Base-by-base conservation (phyloP, 2,329 filamentous ascomycete species). In the Pseudogymnoascus sp. region DNA sequence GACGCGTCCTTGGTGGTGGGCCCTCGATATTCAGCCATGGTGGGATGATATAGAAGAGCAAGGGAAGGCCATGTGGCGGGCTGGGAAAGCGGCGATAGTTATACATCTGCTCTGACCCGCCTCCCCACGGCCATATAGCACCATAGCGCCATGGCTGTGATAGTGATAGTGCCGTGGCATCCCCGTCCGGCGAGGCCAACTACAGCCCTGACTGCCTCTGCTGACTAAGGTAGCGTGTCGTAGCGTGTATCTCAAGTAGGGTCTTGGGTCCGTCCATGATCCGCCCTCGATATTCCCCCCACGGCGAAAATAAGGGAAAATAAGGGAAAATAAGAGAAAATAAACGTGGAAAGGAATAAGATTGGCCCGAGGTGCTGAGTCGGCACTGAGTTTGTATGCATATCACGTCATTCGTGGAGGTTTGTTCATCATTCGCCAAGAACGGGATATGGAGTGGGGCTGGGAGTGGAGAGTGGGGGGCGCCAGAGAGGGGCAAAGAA, bases 341-440 rank as follows among this genome's bases (percentile, higher is more conserved):
- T 53, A 17, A 53, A 31, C 47, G 26, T 31, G 47, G 26, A 53
- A 26, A 53, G 26, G 44, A 53, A 31, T 15, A 17, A 53, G 47
- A 53, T 31, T 53, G 47, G 47, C 26, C 42, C 47, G 47, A 53
- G 47, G 44, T 17, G 23, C 23, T 11, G 15, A 17, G 23, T 53
- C 44, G 44, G 44, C 23, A 11, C 44, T 31, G 44, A 31, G 44
- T 53, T 53, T 53, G 44, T 53, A n/a, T 3, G 1, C 15, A 3
- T 26, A 31, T 53, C 47, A 53, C 47, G 47, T 53, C 47, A 53
- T 53, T 31, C 15, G 3, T 53, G 47, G 47, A 31, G 15, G 44
- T 53, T 53, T 53, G 44, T 53, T 31, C 44, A 53, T 11, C 47
- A 53, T 53, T 53, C 44, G 44, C 44, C 44, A 53, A 53, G 44